Base-by-base conservation (phyloP, 352 stramenopile genomes). In the Globisporangium carolinianum region DNA sequence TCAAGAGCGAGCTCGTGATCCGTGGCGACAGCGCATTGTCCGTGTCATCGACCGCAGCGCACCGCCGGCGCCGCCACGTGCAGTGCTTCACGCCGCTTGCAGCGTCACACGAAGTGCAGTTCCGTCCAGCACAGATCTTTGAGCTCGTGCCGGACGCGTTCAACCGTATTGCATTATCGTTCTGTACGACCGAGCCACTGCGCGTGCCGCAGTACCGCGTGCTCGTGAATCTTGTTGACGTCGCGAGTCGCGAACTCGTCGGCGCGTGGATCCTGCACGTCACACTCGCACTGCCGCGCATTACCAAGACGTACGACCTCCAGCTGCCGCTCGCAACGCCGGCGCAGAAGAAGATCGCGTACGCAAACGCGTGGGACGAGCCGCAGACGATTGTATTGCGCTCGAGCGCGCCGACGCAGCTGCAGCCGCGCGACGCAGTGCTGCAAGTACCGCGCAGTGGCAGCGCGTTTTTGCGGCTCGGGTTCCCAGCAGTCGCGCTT, bases 241-340 rank as follows among this genome's bases (percentile, higher is more conserved):
- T 94, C 0, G 89, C 97, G 59, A 91, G 70, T 3, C 76, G 83
- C 38, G 89, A 98, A 50, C 76, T 98, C 7, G 82, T 98, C 5
- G 86, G 78, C 8, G 77, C 87, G 5, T 98, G 93, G 93, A 75
- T 95, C 37, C 62, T 97, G 4, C 76, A 83, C 60, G 75, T 94
- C 17, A 87, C 85, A 18, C 58, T 91, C 8, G 62, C 71, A 7
- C 63, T 82, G 38, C 93, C 93, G 10, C 57, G 79, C 2, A 87
- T 98, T 56, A 97, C 87, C 47, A 97, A 98, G 65, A 91, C 86
- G 53, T 98, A 97, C 69, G 91, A 96, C 32, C 78, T 98, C 17
- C 56, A 66, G 14, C 58, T 98, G 15, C 79, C 83, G 3, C 41
- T 73, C 3, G 68, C 60, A 37, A 71, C 78, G 24, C 67, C 72